Evolutionary conservation across 78 protist genomes (phyloP), one percentile per base, ranked within the genome.

Genomic region (Anaeramoeba ignava): DNA sequence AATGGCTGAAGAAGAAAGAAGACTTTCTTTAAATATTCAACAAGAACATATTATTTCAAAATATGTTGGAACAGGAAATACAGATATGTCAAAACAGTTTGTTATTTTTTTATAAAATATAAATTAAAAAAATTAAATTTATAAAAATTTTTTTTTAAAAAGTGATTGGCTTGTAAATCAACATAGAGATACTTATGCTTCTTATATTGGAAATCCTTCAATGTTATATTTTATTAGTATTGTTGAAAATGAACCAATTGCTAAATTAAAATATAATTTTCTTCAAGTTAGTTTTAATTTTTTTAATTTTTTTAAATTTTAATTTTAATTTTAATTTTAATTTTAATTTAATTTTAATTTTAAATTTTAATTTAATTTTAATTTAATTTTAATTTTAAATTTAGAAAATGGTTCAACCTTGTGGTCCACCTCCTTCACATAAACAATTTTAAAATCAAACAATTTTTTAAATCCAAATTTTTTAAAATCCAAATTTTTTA

Each of bases 341-440:
- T 54, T 54, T 27, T 17, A 27, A 27, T 27, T 54, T 54, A 17
- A 27, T 8, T 54, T 17, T 27, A 27, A 17, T 54, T 54, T 54
- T 8, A 27, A 17, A 27, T 54, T 54, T 54, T 54, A 27, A 54
- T 54, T 54, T 54, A 8, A 27, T 54, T 54, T 54, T 54, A 27
- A 8, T 54, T 54, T 54, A 27, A 27, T 27, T 27, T 27, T 54
- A 27, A 27, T 54, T 17, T 54, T 17, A 17, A 27, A 27, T 27
- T 27, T 54, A 54, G 73, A 54, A 17, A 54, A 54, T 54, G 73
- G 73, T 54, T 54, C 73, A 54, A 54, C 73, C 73, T 54, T 54
- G 73, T 54, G 73, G 73, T 8, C 73, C 73, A 54, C 73, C 73
- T 27, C 73, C 73, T 8, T 17, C 73, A 54, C n/a, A n/a, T n/a